Percentiles rank a stretch among this genome's conserved stretches.
Conservation (phyloP, 352 stramenopile species). For the Phytopythium montanum region DNA sequence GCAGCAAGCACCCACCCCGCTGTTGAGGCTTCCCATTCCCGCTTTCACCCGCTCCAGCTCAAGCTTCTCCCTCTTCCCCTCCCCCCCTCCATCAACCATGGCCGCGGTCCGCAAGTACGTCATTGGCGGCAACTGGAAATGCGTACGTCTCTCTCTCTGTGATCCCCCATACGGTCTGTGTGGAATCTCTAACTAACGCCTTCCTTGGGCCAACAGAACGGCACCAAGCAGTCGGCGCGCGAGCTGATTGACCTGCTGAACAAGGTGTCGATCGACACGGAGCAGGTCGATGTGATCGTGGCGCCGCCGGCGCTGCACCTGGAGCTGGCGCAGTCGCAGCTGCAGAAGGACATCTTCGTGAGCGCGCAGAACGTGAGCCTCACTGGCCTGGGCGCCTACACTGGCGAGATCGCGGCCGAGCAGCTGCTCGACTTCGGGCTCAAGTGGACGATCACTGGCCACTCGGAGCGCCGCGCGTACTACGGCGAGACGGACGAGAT, state of each 20-base stretch:
- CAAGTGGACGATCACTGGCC: conserved; percentile 71
- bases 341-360: conserved; percentile 71
- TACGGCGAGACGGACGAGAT: conserved; percentile 87
- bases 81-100: conserved; percentile 11
- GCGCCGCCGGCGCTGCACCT: conserved; percentile 66
- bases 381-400: conserved; percentile 90
- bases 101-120: conserved; percentile 30
- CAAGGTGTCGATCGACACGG: conserved; percentile 54
- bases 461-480: conserved; percentile 85
- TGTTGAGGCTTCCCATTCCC: background rate
- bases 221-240: conserved; percentile 80
- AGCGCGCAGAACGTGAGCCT: conserved; percentile 82
- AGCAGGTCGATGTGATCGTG: conserved; percentile 73
- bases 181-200: no score
- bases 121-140: conserved; percentile 51
- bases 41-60: conserved; percentile 5
- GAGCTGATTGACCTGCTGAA: conserved; percentile 86
- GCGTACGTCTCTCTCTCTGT: conserved; percentile 11
- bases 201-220: no score
- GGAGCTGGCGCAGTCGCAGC: conserved; percentile 30
- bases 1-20: no score
- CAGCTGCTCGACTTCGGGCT: conserved; percentile 81
- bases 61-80: background rate
- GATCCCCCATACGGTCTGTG: no score
- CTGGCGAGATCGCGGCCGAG: conserved; percentile 86